Conservation (phyloP, 2,329 filamentous ascomycete species). For the Tolypocladium album region DNA sequence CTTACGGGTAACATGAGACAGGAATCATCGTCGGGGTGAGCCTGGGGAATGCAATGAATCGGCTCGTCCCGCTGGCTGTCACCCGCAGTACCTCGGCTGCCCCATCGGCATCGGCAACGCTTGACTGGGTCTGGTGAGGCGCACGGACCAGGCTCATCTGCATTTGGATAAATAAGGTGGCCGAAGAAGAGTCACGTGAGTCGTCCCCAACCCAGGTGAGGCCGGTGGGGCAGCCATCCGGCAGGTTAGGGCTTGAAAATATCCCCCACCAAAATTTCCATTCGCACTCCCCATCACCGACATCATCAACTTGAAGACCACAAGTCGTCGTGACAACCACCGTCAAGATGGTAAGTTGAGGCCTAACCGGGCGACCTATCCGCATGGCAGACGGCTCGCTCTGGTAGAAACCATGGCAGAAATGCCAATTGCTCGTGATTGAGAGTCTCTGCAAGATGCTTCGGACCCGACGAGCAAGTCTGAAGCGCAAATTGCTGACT, state of each 20-base stretch:
- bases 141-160: background rate
- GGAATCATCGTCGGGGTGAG: background rate
- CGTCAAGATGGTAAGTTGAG: slow-evolving; percentile 61
- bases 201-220: slow-evolving; percentile 28
- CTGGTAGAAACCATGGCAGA: slow-evolving; percentile 24
- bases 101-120: background rate
- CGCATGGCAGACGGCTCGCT: background rate
- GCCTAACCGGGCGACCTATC: slow-evolving; percentile 18
- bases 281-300: slow-evolving; percentile 16
- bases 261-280: slow-evolving; percentile 28
- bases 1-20: background rate
- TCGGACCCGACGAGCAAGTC: slow-evolving; percentile 61
- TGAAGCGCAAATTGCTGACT: slow-evolving; percentile 99
- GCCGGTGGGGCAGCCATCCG: slow-evolving; percentile 6
- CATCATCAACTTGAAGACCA: slow-evolving; percentile 23
- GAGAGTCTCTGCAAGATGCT: slow-evolving; percentile 97
- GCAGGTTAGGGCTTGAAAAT: slow-evolving; percentile 28
- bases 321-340: slow-evolving; percentile 35
- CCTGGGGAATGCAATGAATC: background rate
- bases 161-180: background rate
- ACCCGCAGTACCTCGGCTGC: slow-evolving; percentile 6
- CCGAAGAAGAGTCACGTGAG: slow-evolving; percentile 16
- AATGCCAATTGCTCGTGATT: slow-evolving; percentile 31
- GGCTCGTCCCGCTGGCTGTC: background rate
- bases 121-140: background rate